Conservation (phyloP, 345 rosid genomes). For the Rhodamnia argentea region DNA sequence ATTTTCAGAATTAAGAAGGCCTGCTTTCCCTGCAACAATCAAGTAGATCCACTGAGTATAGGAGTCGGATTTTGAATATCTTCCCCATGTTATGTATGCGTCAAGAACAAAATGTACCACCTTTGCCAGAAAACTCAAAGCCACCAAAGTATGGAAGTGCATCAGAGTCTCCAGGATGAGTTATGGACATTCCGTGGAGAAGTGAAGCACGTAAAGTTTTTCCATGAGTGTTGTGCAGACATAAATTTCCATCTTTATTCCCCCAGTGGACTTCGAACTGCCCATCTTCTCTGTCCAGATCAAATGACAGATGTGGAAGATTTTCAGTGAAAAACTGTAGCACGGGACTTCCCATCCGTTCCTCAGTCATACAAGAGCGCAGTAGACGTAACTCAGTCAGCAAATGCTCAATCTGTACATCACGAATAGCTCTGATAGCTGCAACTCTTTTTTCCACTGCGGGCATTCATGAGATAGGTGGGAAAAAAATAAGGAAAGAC, state of each 20-base stretch:
- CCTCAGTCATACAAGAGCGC: conserved; percentile 39
- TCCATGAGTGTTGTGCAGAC: conserved; percentile 14
- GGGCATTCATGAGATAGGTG: neutral
- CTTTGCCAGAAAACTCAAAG: conserved; percentile 34
- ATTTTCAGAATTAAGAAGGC: conserved; percentile 27
- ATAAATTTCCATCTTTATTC: conserved; percentile 17
- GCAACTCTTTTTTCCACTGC: conserved; percentile 57
- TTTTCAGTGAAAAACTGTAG: conserved; percentile 51
- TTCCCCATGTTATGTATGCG: neutral
- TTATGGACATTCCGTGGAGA: conserved; percentile 41
- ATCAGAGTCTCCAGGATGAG: conserved; percentile 27
- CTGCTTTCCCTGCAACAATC: conserved; percentile 39
- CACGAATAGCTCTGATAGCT: conserved; percentile 68
- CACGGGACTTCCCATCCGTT: conserved; percentile 44
- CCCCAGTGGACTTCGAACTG: conserved; percentile 42
- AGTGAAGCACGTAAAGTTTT: conserved; percentile 40
- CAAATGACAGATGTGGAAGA: conserved; percentile 39
- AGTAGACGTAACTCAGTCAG: conserved; percentile 52
- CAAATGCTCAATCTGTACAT: conserved; percentile 56
- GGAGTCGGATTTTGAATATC: neutral
- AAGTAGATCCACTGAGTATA: neutral
- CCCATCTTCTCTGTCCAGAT: conserved; percentile 35
- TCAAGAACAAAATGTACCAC: conserved; percentile 18
- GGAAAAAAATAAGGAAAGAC: neutral
- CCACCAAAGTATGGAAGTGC: conserved; percentile 32